Percentiles rank a stretch among this genome's conserved stretches.
Conservation (phyloP, 129 eudicot species). For the Centrapalus pauciflorus region DNA sequence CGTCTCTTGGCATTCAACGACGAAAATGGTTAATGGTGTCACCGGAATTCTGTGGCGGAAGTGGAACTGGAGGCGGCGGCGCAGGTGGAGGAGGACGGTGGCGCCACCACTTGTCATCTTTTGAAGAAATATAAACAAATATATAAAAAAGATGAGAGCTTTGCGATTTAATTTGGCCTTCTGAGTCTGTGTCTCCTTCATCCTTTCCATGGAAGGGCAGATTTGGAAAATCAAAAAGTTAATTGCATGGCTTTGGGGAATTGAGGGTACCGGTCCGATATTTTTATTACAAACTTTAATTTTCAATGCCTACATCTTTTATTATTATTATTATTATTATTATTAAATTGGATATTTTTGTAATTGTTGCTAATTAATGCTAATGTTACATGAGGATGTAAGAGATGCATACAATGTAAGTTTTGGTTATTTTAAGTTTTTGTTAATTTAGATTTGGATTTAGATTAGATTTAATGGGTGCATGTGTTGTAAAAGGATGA, state of each 20-base stretch:
- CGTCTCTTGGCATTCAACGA: background rate
- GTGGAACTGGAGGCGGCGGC: slow-evolving; percentile 11
- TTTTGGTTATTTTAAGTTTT: background rate
- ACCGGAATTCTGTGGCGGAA: slow-evolving; percentile 17
- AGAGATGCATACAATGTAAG: slow-evolving; percentile 84
- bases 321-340: no score
- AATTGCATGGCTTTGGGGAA: slow-evolving; percentile 90
- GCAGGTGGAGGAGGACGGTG: slow-evolving; percentile 20
- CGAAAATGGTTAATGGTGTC: slow-evolving; percentile 33
- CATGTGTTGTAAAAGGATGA: background rate
- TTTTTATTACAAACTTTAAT: slow-evolving; percentile 17
- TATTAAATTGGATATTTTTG: background rate
- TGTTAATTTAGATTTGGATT: background rate
- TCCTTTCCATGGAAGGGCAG: slow-evolving; percentile 13
- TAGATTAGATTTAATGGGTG: background rate
- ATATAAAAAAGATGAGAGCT: slow-evolving; percentile 25
- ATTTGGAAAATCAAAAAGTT: slow-evolving; percentile 35
- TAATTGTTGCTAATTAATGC: background rate
- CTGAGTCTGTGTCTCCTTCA: slow-evolving; percentile 3
- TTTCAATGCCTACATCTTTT: background rate
- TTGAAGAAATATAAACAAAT: slow-evolving; percentile 1
- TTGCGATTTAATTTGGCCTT: slow-evolving; percentile 50
- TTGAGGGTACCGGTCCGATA: slow-evolving; percentile 99
- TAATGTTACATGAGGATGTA: slow-evolving; percentile 52
- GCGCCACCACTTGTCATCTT: slow-evolving; percentile 4